Percentiles rank a stretch among this genome's conserved stretches.
These are phyloP conservation scores for Phytophthora foliorum DNA, from an alignment of 352 stramenopile genomes.

Conservation along the genomic window DNA sequence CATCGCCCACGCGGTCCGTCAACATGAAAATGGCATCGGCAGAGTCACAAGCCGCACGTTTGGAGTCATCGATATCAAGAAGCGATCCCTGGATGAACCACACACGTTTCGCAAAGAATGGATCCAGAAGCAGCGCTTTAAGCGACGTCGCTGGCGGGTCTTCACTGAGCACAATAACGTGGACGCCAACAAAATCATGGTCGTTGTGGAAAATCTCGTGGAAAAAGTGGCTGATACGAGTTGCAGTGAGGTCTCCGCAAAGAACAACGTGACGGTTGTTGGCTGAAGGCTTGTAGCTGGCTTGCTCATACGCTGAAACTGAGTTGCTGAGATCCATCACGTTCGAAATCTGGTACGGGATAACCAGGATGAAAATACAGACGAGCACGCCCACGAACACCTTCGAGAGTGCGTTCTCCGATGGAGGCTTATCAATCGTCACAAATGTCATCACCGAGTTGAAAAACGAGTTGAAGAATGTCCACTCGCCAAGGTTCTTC, in stretches of 20 bases:
- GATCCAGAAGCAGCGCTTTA: conserved; percentile 80
- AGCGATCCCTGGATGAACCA: conserved; percentile 86
- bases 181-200: conserved; percentile 84
- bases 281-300: conserved; percentile 74
- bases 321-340: conserved; percentile 84
- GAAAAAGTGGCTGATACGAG: conserved; percentile 89
- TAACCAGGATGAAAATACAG: conserved; percentile 86
- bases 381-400: conserved; percentile 86
- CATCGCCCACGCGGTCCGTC: conserved; percentile 65
- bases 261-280: conserved; percentile 81
- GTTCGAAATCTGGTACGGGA: conserved; percentile 87
- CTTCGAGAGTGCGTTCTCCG: conserved; percentile 86
- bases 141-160: conserved; percentile 81
- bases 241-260: conserved; percentile 83
- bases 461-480: conserved; percentile 91
- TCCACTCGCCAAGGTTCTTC: conserved; percentile 83
- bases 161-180: conserved; percentile 82
- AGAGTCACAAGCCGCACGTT: conserved; percentile 67
- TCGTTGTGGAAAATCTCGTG: conserved; percentile 90
- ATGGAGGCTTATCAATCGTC: conserved; percentile 85
- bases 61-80: conserved; percentile 81
- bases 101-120: conserved; percentile 88
- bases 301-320: conserved; percentile 78
- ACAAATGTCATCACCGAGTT: conserved; percentile 91
- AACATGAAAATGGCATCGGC: conserved; percentile 88